These are phyloP conservation scores for Emergomyces orientalis DNA, from an alignment of 2,329 filamentous ascomycete genomes.

Conservation along the genomic window DNA sequence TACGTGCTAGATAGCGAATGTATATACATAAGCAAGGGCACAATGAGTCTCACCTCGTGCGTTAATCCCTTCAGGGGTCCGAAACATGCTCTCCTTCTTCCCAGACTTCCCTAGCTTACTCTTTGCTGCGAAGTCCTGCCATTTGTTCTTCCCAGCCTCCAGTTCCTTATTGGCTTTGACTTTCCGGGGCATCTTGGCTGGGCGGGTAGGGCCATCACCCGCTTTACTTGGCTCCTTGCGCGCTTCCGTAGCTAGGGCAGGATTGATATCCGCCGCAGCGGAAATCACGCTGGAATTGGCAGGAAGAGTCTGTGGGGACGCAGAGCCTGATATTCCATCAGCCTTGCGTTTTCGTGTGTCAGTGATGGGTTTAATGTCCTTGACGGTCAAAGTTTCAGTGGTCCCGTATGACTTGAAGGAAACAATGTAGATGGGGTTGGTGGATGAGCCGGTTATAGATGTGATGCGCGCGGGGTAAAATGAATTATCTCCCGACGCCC, in stretches of 20 bases:
- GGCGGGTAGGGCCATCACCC: slow-evolving; percentile 49
- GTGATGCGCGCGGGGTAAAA: slow-evolving; percentile 92
- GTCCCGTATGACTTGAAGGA: slow-evolving; percentile 83
- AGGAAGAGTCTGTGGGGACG: slow-evolving; percentile 33
- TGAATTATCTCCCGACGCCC: slow-evolving; percentile 75
- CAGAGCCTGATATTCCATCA: slow-evolving; percentile 51
- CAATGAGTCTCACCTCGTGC: slow-evolving; percentile 60
- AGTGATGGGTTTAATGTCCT: slow-evolving; percentile 72
- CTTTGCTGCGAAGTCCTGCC: slow-evolving; percentile 86
- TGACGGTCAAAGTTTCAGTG: slow-evolving; percentile 69
- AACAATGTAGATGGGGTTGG: slow-evolving; percentile 84
- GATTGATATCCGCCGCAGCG: slow-evolving; percentile 57
- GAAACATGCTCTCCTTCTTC: slow-evolving; percentile 96
- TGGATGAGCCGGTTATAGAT: slow-evolving; percentile 85
- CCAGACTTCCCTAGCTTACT: slow-evolving; percentile 53
- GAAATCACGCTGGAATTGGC: slow-evolving; percentile 51
- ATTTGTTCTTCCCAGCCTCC: slow-evolving; percentile 83
- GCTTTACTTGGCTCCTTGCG: slow-evolving; percentile 55
- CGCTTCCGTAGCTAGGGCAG: slow-evolving; percentile 54
- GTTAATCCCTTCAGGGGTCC: slow-evolving; percentile 75
- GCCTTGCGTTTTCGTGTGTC: slow-evolving; percentile 73
- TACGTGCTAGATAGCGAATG: neutral
- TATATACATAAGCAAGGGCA: neutral
- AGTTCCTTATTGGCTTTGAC: slow-evolving; percentile 87
- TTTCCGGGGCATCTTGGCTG: slow-evolving; percentile 61